Evolutionary conservation across 2,329 filamentous ascomycete species (phyloP), one percentile per base, ranked within the genome.

Genomic region (Alternaria viburni): DNA sequence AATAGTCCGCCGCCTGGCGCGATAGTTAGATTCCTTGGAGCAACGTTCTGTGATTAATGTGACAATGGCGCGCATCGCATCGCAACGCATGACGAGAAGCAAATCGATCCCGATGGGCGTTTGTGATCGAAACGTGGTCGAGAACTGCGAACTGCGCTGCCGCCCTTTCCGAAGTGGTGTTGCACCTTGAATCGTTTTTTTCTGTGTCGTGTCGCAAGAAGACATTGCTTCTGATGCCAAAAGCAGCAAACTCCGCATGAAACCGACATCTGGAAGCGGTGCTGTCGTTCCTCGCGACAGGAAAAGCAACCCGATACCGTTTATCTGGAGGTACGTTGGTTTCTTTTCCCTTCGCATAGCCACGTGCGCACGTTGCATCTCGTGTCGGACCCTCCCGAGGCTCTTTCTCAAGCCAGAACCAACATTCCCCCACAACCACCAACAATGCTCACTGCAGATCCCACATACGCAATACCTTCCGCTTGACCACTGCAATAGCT

Each of bases 401-500:
- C 21, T 19, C 28, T 36, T n/a, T 52, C 9, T 41, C 30, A 21
- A 52, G 23, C 28, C 49, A 9, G 30, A 52, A 32, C 30, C 23
- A 52, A 32, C 30, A 52, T 25, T 23, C 30, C 44, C 57, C 58
- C 54, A 50, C 51, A 57, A 64, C 51, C 50, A 59, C 43, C 54
- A 57, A 45, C 54, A 54, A 56, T 45, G 64, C 51, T 44, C 49
- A 57, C 32, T 49, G 26, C 19, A 50, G 59, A 51, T 56, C 62
- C 30, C 32, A 25, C 49, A 17, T 50, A 43, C 50, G 28, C 57
- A 23, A 32, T 11, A 30, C 46, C 58, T 54, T 23, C 28, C 49
- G 43, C 50, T n/a, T 41, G 9, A 59, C 21, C 23, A 32, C 54
- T 57, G 59, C 52, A 61, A 70, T 73, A 73, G 62, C 25, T 25